Evolutionary conservation across 1,139 yeast species (phyloP).

Genomic region (Meyerozyma smithsonii): DNA sequence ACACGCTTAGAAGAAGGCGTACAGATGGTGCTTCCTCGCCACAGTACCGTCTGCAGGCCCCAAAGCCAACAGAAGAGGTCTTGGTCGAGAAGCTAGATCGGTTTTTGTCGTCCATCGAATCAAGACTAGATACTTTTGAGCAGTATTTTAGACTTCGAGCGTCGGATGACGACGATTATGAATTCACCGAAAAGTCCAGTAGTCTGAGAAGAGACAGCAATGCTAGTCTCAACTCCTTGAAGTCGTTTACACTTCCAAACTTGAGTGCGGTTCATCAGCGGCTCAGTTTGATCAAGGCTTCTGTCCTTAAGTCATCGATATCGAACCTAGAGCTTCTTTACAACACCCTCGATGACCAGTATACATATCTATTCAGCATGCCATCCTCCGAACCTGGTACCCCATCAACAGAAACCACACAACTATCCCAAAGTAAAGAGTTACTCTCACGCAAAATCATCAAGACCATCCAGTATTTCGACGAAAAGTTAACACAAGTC

Average conservation of each 20-base stretch:
- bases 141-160: conserved; percentile 38
- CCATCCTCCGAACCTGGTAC: conserved; percentile 6
- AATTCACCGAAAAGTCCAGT: conserved; percentile 5
- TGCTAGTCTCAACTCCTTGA: conserved; percentile 27
- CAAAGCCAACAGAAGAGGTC: conserved; percentile 39
- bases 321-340: conserved; percentile 46
- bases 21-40: neutral
- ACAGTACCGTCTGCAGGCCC: neutral
- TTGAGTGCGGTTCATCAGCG: conserved; percentile 41
- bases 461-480: conserved; percentile 51
- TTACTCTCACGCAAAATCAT: conserved; percentile 41
- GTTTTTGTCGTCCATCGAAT: conserved; percentile 51
- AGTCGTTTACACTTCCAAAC: conserved; percentile 28
- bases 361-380: conserved; percentile 39
- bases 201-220: conserved; percentile 17
- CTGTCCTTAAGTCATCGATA: conserved; percentile 38
- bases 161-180: conserved; percentile 13
- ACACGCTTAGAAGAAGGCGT: neutral
- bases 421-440: conserved; percentile 25
- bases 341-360: conserved; percentile 51
- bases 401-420: conserved; percentile 10
- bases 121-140: conserved; percentile 48
- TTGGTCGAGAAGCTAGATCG: conserved; percentile 48
- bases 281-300: conserved; percentile 36
- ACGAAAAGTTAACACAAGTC: conserved; percentile 49